Base-by-base conservation (phyloP, 2,329 filamentous ascomycete species). In the Plectosphaerella cucumerina region DNA sequence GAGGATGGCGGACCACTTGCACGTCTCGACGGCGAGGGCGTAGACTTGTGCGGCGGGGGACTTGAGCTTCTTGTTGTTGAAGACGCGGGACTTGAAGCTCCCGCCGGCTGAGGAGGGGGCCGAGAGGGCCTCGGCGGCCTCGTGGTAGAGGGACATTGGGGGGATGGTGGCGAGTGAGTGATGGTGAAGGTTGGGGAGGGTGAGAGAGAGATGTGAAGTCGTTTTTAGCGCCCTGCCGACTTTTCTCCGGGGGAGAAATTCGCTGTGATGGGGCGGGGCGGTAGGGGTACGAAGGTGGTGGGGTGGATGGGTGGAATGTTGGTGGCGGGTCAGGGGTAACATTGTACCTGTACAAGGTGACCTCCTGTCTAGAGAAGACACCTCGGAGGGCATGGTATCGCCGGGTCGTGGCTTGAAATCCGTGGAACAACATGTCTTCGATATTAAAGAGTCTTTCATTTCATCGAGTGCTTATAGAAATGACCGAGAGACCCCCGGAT, bases 111-210 rank as follows among this genome's bases (percentile, higher is more conserved):
- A 79, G 1, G 81, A 72, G 3, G 84, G 71, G 6, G 78, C 79
- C 4, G 80, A 79, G 50, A 99, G 72, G 34, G 97, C 75, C 14
- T 85, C 78, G 4, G 88, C 90, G 6, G 92, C 88, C 73, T 97
- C 94, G 66, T 96, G 88, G 68, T 99, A 99, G 51, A 99, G 86
- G 45, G 92, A 96, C 93, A 97, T 97, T n/a, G n/a, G n/a, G n/a
- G n/a, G n/a, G 47, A 31, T 42, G 42, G n/a, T 12, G 17, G 20
- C 12, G 39, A 49, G 33, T 26, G n/a, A n/a, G n/a, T n/a, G n/a
- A n/a, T 31, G 26, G 26, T 31, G 26, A 31, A 31, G 35, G 35
- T 20, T n/a, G 9, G 35, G 35, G 35, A 14, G 35, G 18, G 35
- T 17, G 18, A 39, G 18, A 11, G 35, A 39, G 18, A 3, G 18